Percentiles rank a stretch among this genome's conserved stretches.
phyloP scores from a whole-genome alignment of 257 asterid genomes.

The Ehretia macrophylla region DNA sequence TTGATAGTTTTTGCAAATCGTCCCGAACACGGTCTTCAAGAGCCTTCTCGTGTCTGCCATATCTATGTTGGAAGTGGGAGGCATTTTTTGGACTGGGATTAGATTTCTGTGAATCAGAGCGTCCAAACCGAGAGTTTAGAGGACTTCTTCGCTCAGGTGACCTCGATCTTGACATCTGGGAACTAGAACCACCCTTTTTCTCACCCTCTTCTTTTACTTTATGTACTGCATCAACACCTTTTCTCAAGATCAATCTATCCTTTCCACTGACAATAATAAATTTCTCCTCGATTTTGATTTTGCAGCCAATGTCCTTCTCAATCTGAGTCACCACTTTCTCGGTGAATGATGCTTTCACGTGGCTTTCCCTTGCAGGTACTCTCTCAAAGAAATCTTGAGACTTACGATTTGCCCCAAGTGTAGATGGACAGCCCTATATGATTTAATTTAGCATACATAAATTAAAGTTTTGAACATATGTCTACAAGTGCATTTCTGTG shows the following conservation, averaged over 20 bases:
- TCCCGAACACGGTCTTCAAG: constrained; percentile 76
- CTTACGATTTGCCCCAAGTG: constrained; percentile 94
- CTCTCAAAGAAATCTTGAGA: constrained; percentile 96
- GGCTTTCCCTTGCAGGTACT: constrained; percentile 90
- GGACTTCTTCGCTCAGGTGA: constrained; percentile 85
- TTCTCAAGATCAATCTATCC: constrained; percentile 83
- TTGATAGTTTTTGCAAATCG: constrained; percentile 58
- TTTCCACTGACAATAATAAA: constrained; percentile 95
- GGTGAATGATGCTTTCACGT: constrained; percentile 78
- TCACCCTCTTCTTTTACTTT: constrained; percentile 69
- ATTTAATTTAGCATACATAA: constrained; percentile 19
- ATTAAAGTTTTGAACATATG: background rate
- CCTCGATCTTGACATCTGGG: constrained; percentile 61
- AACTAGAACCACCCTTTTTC: constrained; percentile 51
- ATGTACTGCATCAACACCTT: constrained; percentile 93
- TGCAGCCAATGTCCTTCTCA: constrained; percentile 93
- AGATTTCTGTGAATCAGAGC: constrained; percentile 61
- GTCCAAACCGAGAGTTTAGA: constrained; percentile 53
- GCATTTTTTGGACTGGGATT: constrained; percentile 57
- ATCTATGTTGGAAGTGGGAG: constrained; percentile 47
- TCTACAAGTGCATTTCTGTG: no score
- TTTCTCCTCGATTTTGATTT: constrained; percentile 84
- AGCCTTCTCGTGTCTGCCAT: constrained; percentile 62
- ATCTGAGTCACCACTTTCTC: constrained; percentile 76
- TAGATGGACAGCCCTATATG: constrained; percentile 91